Evolutionary conservation across 352 stramenopile species (phyloP).

Genomic region (Phytophthora chlamydospora): DNA sequence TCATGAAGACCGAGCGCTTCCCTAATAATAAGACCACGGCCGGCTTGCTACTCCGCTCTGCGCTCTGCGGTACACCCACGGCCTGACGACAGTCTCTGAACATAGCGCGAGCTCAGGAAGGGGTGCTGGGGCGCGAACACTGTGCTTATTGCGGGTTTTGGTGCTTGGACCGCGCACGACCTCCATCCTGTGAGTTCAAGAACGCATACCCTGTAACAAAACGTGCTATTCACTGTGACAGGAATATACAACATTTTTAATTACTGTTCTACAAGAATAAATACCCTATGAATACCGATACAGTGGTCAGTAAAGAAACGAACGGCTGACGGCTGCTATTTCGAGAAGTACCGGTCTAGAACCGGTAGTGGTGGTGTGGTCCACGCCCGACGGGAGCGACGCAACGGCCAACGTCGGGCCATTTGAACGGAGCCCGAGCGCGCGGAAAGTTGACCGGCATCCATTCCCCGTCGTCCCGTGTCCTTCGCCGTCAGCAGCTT

Average conservation of each 20-base stretch:
- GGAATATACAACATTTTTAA: too few species aligned
- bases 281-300: too few species aligned
- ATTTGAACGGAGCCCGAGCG: constrained; percentile 39
- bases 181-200: too few species aligned
- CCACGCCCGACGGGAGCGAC: constrained; percentile 14
- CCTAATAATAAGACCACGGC: constrained; percentile 27
- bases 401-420: constrained; percentile 27
- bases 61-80: constrained; percentile 20
- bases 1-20: constrained; percentile 22
- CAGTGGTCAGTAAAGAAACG: constrained; percentile 15
- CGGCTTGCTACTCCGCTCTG: neutral
- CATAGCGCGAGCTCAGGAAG: constrained; percentile 17
- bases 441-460: constrained; percentile 32
- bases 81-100: constrained; percentile 23
- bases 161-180: too few species aligned
- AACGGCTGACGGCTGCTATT: constrained; percentile 6
- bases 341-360: too few species aligned
- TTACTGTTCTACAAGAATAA: too few species aligned
- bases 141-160: too few species aligned
- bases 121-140: too few species aligned
- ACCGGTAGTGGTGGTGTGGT: neutral
- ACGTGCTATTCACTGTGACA: too few species aligned
- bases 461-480: constrained; percentile 7
- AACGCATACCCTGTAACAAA: too few species aligned
- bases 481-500: neutral